phyloP scores from a whole-genome alignment of 106 monocot genomes.

The Amphibolis antarctica region DNA sequence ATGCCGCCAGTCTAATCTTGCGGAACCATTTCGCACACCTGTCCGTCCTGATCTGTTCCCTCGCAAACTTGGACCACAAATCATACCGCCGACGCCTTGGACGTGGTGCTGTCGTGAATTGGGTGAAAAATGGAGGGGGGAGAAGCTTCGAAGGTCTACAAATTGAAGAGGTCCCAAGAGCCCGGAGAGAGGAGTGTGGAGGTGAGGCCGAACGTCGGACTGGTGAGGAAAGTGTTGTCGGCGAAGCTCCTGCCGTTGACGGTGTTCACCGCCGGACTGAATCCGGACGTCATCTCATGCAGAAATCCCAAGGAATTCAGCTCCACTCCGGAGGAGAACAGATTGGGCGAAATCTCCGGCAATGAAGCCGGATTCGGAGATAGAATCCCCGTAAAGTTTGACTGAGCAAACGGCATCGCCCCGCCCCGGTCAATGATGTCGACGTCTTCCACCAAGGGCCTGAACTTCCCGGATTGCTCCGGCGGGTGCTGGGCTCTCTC shows the following conservation, averaged over 20 bases:
- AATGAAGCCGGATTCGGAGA: constrained; percentile 28
- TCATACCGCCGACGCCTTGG: not conserved
- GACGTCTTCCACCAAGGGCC: not conserved
- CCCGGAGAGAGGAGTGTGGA: constrained; percentile 23
- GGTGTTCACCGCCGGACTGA: constrained; percentile 1
- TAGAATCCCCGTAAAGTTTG: constrained; percentile 16
- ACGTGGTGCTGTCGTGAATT: not conserved
- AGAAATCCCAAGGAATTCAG: constrained; percentile 13
- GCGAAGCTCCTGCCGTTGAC: constrained; percentile 6
- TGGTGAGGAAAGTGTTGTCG: constrained; percentile 22
- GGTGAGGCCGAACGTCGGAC: constrained; percentile 19
- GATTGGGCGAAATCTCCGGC: constrained; percentile 19
- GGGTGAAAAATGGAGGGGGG: not conserved
- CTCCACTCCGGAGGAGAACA: constrained; percentile 16
- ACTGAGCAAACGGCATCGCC: not conserved
- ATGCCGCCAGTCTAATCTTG: not conserved
- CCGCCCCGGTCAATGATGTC: not conserved
- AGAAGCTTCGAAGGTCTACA: not conserved
- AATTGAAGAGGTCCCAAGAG: constrained; percentile 30
- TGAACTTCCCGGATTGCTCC: not conserved
- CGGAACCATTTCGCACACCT: not conserved
- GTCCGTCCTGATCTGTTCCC: not conserved
- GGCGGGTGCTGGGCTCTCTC: constrained; percentile 16
- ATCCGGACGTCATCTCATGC: constrained; percentile 18
- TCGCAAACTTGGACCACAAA: not conserved